These are phyloP conservation scores for Ustilago esculenta DNA, from an alignment of 1,284 basidiomycete genomes.

Conservation along the genomic window DNA sequence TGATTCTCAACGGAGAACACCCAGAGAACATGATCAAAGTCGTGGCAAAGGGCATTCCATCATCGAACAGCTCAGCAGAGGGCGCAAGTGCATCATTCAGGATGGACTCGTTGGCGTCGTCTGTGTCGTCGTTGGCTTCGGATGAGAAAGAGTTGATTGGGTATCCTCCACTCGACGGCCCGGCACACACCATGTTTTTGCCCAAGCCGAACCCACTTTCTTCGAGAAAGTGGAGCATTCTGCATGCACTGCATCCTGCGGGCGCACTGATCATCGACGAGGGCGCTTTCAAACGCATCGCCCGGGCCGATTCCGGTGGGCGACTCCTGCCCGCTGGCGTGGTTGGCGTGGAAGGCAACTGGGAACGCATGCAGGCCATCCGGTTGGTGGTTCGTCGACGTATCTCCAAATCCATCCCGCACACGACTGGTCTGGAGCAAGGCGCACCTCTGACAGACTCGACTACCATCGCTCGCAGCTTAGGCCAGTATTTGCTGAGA, in stretches of 20 bases:
- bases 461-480: conserved; percentile 9
- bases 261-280: conserved; percentile 88
- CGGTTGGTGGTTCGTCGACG: conserved; percentile 75
- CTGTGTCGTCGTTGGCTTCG: conserved; percentile 30
- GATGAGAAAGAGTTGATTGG: conserved; percentile 47
- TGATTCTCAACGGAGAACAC: conserved; percentile 74
- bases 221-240: conserved; percentile 93
- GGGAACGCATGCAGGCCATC: conserved; percentile 94
- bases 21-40: conserved; percentile 83
- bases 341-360: conserved; percentile 83
- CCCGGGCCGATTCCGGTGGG: conserved; percentile 85
- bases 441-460: conserved; percentile 21
- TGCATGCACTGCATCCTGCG: conserved; percentile 87
- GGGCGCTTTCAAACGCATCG: conserved; percentile 87
- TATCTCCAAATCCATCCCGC: conserved; percentile 21
- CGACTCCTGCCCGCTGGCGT: conserved; percentile 90
- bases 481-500: conserved; percentile 35
- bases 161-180: conserved; percentile 65
- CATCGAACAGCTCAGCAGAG: not conserved
- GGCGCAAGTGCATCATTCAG: not conserved
- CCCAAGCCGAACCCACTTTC: conserved; percentile 79
- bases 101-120: conserved; percentile 48
- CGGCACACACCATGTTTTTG: conserved; percentile 87
- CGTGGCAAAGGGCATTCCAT: conserved; percentile 70
- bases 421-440: conserved; percentile 22